Conservation (phyloP, 1,284 basidiomycete species). For the Ceratobasidium theobromae region DNA sequence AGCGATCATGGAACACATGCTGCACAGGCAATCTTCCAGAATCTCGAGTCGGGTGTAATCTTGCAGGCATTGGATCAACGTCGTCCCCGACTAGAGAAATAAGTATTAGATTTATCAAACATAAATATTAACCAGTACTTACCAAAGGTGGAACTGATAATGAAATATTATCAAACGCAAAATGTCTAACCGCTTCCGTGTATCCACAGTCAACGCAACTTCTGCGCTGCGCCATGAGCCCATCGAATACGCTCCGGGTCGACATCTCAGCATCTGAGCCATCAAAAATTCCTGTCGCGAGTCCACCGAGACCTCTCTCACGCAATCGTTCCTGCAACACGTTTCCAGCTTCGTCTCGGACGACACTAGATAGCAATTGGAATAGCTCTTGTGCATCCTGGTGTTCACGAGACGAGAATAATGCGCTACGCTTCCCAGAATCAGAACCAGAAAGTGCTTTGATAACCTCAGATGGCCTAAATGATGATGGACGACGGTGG, state of each 20-base stretch:
- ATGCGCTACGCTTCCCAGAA: constrained; percentile 49
- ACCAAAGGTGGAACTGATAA: constrained; percentile 67
- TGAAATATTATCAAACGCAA: constrained; percentile 79
- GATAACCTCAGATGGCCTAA: constrained; percentile 72
- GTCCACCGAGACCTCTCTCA: constrained; percentile 65
- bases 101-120: background rate
- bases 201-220: constrained; percentile 83
- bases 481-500: constrained; percentile 55
- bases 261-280: constrained; percentile 42
- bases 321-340: constrained; percentile 64
- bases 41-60: constrained; percentile 83
- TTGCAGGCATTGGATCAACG: constrained; percentile 69
- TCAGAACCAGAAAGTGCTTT: constrained; percentile 62
- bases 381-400: constrained; percentile 97
- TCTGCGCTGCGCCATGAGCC: constrained; percentile 77
- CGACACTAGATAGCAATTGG: constrained; percentile 81
- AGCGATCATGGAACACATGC: constrained; percentile 74
- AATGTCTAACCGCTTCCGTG: constrained; percentile 86
- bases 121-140: constrained; percentile 34
- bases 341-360: constrained; percentile 73
- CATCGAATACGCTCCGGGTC: constrained; percentile 68
- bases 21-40: constrained; percentile 80
- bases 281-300: constrained; percentile 32
- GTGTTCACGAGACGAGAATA: constrained; percentile 84
- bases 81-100: constrained; percentile 40